phyloP scores from a whole-genome alignment of 2,329 filamentous ascomycete species.

The Fusarium xyrophilum region DNA sequence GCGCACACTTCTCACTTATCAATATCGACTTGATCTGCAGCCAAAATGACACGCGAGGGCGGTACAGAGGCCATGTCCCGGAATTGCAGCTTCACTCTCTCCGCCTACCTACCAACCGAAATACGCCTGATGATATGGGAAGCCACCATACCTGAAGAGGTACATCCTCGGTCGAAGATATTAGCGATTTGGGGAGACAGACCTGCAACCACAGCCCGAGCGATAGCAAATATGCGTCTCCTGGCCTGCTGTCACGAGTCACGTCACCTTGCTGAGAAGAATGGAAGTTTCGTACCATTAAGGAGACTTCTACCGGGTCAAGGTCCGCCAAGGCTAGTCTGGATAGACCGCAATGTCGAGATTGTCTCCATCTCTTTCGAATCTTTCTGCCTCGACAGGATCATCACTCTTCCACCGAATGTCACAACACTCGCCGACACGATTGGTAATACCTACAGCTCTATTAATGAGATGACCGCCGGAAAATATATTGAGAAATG shows the following conservation, averaged over 20 bases:
- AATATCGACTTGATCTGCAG: too few species aligned
- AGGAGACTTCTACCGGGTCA: neutral
- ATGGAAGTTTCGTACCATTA: neutral
- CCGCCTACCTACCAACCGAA: neutral
- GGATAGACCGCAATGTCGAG: neutral
- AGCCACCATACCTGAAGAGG: neutral
- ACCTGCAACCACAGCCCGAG: neutral
- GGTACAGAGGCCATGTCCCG: too few species aligned
- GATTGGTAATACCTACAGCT: neutral
- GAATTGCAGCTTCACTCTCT: neutral
- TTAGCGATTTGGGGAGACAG: neutral
- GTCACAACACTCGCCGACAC: neutral
- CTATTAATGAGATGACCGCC: too few species aligned
- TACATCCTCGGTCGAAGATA: neutral
- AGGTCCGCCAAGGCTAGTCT: neutral
- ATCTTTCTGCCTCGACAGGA: neutral
- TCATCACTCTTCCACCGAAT: neutral
- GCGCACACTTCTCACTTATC: neutral
- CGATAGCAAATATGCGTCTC: neutral
- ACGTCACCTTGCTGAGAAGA: neutral
- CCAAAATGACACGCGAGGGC: neutral
- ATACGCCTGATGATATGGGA: conserved; percentile 7
- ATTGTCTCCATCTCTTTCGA: neutral
- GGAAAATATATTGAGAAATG: neutral
- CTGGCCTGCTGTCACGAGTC: neutral